Percentiles rank a stretch among this genome's conserved stretches.
Conservation (phyloP, 208 protist genomes). For the Crithidia bombi region DNA sequence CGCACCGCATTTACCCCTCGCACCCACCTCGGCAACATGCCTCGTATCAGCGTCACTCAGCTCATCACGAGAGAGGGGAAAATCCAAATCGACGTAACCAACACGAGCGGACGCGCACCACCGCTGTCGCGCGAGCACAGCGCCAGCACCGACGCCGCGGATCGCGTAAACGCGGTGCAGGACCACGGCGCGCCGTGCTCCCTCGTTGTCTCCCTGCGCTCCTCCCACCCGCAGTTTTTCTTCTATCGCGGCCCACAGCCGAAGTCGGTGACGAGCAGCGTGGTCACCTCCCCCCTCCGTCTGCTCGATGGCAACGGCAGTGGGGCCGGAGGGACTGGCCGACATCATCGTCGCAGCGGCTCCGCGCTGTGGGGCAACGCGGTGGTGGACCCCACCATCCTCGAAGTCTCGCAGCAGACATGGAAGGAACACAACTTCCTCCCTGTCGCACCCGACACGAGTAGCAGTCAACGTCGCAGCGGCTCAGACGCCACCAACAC, state of each 20-base stretch:
- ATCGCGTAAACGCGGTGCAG: neutral
- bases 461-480: neutral
- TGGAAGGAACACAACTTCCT: slow-evolving; percentile 30
- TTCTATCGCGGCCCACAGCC: slow-evolving; percentile 30
- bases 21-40: slow-evolving; percentile 29
- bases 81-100: slow-evolving; percentile 38
- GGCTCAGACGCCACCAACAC: neutral
- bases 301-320: neutral
- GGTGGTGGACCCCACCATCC: slow-evolving; percentile 17
- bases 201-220: slow-evolving; percentile 69
- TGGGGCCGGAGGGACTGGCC: neutral
- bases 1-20: neutral
- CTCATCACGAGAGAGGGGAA: slow-evolving; percentile 39
- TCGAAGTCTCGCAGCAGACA: slow-evolving; percentile 22
- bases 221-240: slow-evolving; percentile 66
- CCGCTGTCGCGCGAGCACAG: neutral
- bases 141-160: neutral
- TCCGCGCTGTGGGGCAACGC: slow-evolving; percentile 19
- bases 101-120: slow-evolving; percentile 31
- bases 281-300: slow-evolving; percentile 16
- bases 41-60: slow-evolving; percentile 39
- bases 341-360: slow-evolving; percentile 6
- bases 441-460: slow-evolving; percentile 3
- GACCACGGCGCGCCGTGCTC: slow-evolving; percentile 47
- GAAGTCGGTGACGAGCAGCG: neutral